Percentiles rank a stretch among this genome's conserved stretches.
These are phyloP conservation scores for Botrytis tulipae DNA, from an alignment of 2,329 filamentous ascomycete genomes.

Conservation along the genomic window DNA sequence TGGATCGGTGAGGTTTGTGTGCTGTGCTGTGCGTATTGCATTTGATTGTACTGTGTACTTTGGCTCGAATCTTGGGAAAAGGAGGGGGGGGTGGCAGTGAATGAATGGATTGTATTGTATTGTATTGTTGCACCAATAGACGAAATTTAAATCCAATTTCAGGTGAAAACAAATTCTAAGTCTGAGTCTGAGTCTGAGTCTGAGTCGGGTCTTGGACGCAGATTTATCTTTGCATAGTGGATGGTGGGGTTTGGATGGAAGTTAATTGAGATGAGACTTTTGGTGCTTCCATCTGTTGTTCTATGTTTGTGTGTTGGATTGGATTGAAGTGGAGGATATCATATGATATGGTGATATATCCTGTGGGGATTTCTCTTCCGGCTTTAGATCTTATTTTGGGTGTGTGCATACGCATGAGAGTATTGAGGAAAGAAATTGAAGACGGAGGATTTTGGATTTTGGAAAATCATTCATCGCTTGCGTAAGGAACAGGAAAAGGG, in stretches of 20 bases:
- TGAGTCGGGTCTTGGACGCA: neutral
- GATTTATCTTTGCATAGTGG: neutral
- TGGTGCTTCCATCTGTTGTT: neutral
- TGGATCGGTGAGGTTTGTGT: too few relatives aligned
- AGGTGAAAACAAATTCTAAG: neutral
- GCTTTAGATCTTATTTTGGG: accelerated
- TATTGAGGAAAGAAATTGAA: neutral
- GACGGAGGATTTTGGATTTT: neutral
- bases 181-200: neutral
- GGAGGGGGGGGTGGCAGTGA: too few relatives aligned
- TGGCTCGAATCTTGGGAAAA: too few relatives aligned
- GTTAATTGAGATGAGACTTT: neutral
- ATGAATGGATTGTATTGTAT: neutral
- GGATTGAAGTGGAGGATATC: neutral
- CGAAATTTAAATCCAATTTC: neutral
- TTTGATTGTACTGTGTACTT: too few relatives aligned
- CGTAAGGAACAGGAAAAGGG: neutral
- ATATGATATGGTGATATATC: neutral
- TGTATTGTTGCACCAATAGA: neutral
- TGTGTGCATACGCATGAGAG: neutral
- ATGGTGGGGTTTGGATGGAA: neutral
- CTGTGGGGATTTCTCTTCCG: neutral
- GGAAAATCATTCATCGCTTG: neutral
- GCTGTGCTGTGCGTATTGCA: too few relatives aligned
- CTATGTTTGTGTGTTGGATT: neutral